Evolutionary conservation across 2,329 filamentous ascomycete genomes (phyloP).

Genomic region (Fusarium subtropicale): DNA sequence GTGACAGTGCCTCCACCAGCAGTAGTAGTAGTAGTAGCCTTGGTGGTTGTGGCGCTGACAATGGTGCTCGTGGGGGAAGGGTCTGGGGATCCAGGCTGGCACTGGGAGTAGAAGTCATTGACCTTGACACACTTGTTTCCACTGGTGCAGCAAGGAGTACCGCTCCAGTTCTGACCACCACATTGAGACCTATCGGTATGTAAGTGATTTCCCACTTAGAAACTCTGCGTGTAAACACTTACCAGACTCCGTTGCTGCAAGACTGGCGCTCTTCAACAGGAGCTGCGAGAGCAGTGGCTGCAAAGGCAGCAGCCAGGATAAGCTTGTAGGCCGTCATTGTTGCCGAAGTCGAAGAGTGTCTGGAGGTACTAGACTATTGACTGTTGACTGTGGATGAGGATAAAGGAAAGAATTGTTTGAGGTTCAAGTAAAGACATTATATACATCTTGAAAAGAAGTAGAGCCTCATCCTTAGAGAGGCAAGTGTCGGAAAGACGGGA

Average conservation of each 20-base stretch:
- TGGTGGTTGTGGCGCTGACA: conserved; percentile 29
- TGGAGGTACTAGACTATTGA: conserved; percentile 1
- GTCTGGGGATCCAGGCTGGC: conserved; percentile 29
- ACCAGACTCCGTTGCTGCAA: conserved; percentile 38
- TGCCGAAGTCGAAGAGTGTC: conserved; percentile 1
- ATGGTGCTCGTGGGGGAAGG: conserved; percentile 33
- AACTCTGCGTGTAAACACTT: too few species aligned
- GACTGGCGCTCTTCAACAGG: conserved; percentile 53
- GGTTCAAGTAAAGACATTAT: conserved; percentile 10
- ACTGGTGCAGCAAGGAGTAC: conserved; percentile 57
- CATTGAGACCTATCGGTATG: conserved; percentile 53
- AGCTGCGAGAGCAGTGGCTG: conserved; percentile 52
- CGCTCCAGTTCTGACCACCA: conserved; percentile 58
- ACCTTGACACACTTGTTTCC: conserved; percentile 43
- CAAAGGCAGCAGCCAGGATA: conserved; percentile 35
- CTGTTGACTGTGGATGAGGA: conserved; percentile 7
- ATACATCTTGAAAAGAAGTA: background rate
- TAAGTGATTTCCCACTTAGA: background rate
- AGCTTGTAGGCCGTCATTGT: conserved; percentile 34
- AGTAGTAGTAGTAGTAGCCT: conserved; percentile 9
- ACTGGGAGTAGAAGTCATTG: conserved; percentile 45
- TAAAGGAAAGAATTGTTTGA: background rate
- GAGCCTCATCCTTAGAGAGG: background rate
- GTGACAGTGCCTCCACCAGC: conserved; percentile 20
- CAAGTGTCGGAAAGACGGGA: conserved; percentile 33